A percentile compares a stretch with the other conserved stretches of the same genome.
These are phyloP conservation scores for Allium cepa DNA, from an alignment of 106 monocot genomes.

Conservation along the genomic window DNA sequence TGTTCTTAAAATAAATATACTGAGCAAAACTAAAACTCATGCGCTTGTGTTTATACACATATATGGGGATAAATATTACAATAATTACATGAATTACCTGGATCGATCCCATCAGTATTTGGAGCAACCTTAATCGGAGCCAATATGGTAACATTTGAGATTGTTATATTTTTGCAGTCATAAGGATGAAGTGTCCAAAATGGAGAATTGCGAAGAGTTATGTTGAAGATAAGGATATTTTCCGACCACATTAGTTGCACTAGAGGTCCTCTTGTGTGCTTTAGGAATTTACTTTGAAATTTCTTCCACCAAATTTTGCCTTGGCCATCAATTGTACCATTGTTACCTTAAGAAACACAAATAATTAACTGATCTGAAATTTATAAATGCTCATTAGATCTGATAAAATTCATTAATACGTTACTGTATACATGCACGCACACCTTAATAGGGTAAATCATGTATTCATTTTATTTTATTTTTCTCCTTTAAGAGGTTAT, in stretches of 20 bases:
- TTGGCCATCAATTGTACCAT: slow-evolving; percentile 78
- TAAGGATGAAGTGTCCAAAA: slow-evolving; percentile 83
- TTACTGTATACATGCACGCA: too few species aligned
- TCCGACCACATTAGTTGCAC: slow-evolving; percentile 66
- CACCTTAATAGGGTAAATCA: too few species aligned
- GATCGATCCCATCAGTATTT: slow-evolving; percentile 78
- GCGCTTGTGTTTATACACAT: too few species aligned
- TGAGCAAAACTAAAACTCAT: too few species aligned
- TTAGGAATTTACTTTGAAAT: slow-evolving; percentile 26
- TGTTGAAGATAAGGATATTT: slow-evolving; percentile 52
- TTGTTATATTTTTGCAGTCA: slow-evolving; percentile 61
- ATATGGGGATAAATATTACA: not conserved
- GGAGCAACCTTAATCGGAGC: slow-evolving; percentile 53
- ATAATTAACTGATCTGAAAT: not conserved
- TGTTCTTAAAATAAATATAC: not conserved
- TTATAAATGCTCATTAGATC: too few species aligned
- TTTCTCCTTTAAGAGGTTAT: too few species aligned
- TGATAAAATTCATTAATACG: too few species aligned
- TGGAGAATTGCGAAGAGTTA: slow-evolving; percentile 65
- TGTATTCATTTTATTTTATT: too few species aligned
- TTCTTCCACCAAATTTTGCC: slow-evolving; percentile 64
- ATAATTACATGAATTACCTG: slow-evolving; percentile 21
- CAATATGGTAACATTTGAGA: slow-evolving; percentile 55
- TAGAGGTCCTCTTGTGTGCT: slow-evolving; percentile 68
- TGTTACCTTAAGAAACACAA: slow-evolving; percentile 37